Base-by-base conservation (phyloP, 805 yeast genomes). In the Lipomyces oligophaga region DNA sequence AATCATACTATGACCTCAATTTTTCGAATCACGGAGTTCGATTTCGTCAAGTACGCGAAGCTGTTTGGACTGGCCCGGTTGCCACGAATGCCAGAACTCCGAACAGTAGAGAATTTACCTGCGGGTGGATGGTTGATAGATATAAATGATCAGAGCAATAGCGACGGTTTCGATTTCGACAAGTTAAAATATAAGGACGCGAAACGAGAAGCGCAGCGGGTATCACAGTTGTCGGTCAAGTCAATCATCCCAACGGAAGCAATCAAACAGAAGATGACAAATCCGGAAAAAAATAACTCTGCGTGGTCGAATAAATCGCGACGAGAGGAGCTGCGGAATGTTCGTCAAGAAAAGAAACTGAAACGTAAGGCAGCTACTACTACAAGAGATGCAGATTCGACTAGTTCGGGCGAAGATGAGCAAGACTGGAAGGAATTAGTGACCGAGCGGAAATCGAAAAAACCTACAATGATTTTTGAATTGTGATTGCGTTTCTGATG, bases 11-110 rank as follows among this genome's bases (percentile, higher is more conserved):
- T 96, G 0, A 70, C 82, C 4, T 88, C 97, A 0, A 90, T 93
- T 15, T 93, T 93, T 69, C 72, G 97, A 53, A 58, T 85, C 20
- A 76, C 76, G 41, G 66, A 78, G 5, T 66, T 93, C 45, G 94
- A 90, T 62, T 83, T 83, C 57, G 62, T 80, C 21, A 83, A 81
- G 0, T 54, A 84, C 5, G 95, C 93, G 0, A 75, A 71, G 54
- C 73, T 85, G 69, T 88, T 84, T 64, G 95, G 96, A 1, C 65
- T 93, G 1, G 66, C 85, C 34, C 73, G 96, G 57, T 67, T 90
- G 48, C 99, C 99, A 6, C 79, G 81, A 57, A 93, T 94, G 97
- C 98, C 98, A 0, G 99, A 93, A 62, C 67, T 79, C 26, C 75
- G 81, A 19, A 10, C 41, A 8, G 33, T 27, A 16, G 16, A 18